Evolutionary conservation across 2,329 filamentous ascomycete species (phyloP).

Genomic region (Rutstroemia sydowiana): DNA sequence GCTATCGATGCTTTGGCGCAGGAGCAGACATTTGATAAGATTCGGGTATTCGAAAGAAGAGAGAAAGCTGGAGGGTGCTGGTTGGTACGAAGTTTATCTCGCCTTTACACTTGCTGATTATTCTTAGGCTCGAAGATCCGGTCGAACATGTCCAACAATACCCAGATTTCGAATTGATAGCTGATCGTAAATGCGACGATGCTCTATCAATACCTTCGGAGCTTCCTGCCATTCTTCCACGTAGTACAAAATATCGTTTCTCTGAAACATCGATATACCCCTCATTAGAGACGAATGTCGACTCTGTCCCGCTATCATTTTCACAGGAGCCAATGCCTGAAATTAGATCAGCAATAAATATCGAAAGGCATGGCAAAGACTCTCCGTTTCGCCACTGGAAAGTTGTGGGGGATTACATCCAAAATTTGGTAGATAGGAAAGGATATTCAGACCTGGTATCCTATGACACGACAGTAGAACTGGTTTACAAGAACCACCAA

Average conservation of each 20-base stretch:
- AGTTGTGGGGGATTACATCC: conserved; percentile 48
- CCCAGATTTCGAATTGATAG: conserved; percentile 40
- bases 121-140: conserved; percentile 36
- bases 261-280: conserved; percentile 54
- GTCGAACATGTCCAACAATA: conserved; percentile 33
- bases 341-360: conserved; percentile 34
- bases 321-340: conserved; percentile 47
- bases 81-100: conserved; percentile 33
- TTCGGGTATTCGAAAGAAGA: conserved; percentile 55
- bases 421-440: conserved; percentile 42
- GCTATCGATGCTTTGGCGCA: conserved; percentile 51
- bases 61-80: conserved; percentile 54
- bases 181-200: conserved; percentile 42
- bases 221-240: conserved; percentile 41
- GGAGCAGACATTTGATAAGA: conserved; percentile 50
- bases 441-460: conserved; percentile 46
- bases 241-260: conserved; percentile 40
- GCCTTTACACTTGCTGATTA: background rate
- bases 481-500: conserved; percentile 41
- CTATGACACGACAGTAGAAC: conserved; percentile 56
- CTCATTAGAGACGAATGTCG: conserved; percentile 59
- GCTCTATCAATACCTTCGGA: conserved; percentile 39
- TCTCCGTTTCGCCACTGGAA: conserved; percentile 57
- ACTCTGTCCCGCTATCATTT: conserved; percentile 52
- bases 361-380: conserved; percentile 44